These are phyloP conservation scores for Candida golubevii DNA, from an alignment of 805 yeast species.

Conservation along the genomic window DNA sequence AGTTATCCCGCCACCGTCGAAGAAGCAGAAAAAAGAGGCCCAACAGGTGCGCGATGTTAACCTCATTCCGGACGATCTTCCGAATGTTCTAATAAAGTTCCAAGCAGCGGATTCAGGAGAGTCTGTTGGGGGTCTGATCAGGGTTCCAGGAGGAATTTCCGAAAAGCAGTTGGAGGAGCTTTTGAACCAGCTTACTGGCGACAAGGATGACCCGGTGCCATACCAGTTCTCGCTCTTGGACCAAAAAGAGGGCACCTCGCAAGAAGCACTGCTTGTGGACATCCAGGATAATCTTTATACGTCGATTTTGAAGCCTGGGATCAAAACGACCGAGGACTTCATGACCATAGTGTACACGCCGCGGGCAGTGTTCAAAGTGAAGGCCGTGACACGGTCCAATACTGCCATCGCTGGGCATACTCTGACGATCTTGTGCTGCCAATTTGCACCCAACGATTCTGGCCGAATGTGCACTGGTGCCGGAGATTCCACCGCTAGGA, in stretches of 20 bases:
- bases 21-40: constrained; percentile 78
- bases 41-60: constrained; percentile 76
- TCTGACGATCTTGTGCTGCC: constrained; percentile 84
- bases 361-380: constrained; percentile 89
- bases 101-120: constrained; percentile 94
- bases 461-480: constrained; percentile 90
- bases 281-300: constrained; percentile 72
- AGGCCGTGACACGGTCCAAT: constrained; percentile 83
- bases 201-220: constrained; percentile 80
- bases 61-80: constrained; percentile 70
- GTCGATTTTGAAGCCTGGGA: constrained; percentile 81
- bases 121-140: constrained; percentile 71
- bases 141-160: constrained; percentile 87
- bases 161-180: constrained; percentile 86
- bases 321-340: constrained; percentile 88
- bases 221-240: constrained; percentile 72
- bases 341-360: constrained; percentile 90
- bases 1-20: constrained; percentile 87
- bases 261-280: constrained; percentile 51
- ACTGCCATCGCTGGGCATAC: constrained; percentile 96
- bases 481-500: constrained; percentile 92
- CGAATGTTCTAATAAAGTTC: constrained; percentile 82
- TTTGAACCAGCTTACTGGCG: constrained; percentile 71
- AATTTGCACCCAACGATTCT: constrained; percentile 87
- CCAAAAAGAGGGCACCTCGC: constrained; percentile 30